Base-by-base conservation (phyloP, 2,329 filamentous ascomycete genomes). In the Plenodomus tracheiphilus region DNA sequence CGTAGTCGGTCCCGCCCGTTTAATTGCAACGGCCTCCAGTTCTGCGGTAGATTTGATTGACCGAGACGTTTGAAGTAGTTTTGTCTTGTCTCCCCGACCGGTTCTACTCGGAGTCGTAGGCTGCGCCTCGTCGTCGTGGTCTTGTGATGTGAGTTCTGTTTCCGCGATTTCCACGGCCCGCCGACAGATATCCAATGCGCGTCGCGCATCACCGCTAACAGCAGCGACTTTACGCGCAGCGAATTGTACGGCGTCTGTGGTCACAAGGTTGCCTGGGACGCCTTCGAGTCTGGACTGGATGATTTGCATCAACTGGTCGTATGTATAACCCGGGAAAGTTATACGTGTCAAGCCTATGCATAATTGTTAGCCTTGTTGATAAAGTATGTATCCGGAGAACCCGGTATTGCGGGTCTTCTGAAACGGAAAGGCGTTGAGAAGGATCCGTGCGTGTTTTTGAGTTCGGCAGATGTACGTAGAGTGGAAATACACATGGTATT, bases 281-380 rank as follows among this genome's bases (percentile, higher is more conserved):
- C 90, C 91, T 66, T 91, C 85, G 2, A 99, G 82, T 22, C 94
- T 87, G n/a, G 91, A 96, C 66, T 93, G 87, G 56, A 99, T 97
- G 66, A 99, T 99, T 60, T 88, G 88, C 88, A 97, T 96, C 35
- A 99, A 82, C 73, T 99, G 94, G 50, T 94, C 91, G 71, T 99
- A 92, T 48, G 91, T 97, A 73, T 99, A 99, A 18, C 94, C 94
- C 0, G 94, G 90, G 64, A 99, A 99, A 0, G 94, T 97, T 67
- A 99, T 97, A 65, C 95, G 85, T 7, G 92, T 97, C 41, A 99
- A 79, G 18, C 93, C 83, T 74, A 43, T 47, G 36, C 45, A 44
- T 53, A 54, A 50, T 49, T 56, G 59, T 72, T 68, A 70, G 69
- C 60, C 44, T 64, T 61, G 56, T 53, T 49, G 51, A 58, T 60